Conservation (phyloP, 106 monocot genomes). For the Hemerocallis citrina region DNA sequence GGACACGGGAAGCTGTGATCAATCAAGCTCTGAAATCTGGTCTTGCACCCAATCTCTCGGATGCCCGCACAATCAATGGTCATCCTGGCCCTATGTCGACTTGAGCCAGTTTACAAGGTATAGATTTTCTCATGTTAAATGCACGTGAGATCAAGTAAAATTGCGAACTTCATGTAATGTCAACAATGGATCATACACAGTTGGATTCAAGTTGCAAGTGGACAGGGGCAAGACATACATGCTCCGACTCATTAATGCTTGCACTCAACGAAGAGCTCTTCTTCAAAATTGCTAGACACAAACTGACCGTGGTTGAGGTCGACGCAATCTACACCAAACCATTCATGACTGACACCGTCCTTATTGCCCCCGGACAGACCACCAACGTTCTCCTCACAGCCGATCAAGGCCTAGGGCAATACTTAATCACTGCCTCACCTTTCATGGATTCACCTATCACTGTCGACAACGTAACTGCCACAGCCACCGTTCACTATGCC, state of each 20-base stretch:
- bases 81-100: slow-evolving; percentile 21
- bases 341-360: slow-evolving; percentile 32
- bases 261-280: slow-evolving; percentile 47
- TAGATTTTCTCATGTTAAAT: no score
- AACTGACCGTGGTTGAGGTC: slow-evolving; percentile 35
- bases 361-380: slow-evolving; percentile 59
- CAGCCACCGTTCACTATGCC: slow-evolving; percentile 31
- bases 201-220: slow-evolving; percentile 27
- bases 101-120: slow-evolving; percentile 15
- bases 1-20: slow-evolving; percentile 32
- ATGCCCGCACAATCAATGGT: slow-evolving; percentile 38
- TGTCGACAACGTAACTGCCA: slow-evolving; percentile 41
- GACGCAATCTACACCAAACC: slow-evolving; percentile 57
- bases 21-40: slow-evolving; percentile 23
- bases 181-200: not conserved
- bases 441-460: slow-evolving; percentile 41
- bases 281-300: slow-evolving; percentile 32
- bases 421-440: slow-evolving; percentile 33
- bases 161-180: not conserved
- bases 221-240: slow-evolving; percentile 28
- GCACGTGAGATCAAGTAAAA: not conserved
- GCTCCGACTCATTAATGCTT: slow-evolving; percentile 40
- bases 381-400: slow-evolving; percentile 50
- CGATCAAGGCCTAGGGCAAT: slow-evolving; percentile 17
- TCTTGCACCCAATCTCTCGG: slow-evolving; percentile 27